These are phyloP conservation scores for Borovskyia barvae DNA, from an alignment of 208 protist genomes.

Conservation along the genomic window DNA sequence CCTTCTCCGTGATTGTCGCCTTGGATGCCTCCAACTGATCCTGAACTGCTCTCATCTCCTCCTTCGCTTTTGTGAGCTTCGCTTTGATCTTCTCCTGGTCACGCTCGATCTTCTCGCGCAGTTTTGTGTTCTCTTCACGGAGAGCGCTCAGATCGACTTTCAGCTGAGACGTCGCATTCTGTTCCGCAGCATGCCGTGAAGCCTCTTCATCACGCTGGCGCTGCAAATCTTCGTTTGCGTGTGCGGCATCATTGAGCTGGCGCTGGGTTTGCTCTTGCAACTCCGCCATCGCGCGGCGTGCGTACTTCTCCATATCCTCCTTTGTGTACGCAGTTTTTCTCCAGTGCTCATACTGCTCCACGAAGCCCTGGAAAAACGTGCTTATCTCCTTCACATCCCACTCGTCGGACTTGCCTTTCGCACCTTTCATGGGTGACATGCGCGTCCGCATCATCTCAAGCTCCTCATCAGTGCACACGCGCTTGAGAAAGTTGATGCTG, in stretches of 20 bases:
- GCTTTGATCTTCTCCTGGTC: conserved; percentile 91
- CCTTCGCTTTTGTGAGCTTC: conserved; percentile 79
- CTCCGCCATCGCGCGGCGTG: conserved; percentile 52
- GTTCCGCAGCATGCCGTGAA: conserved; percentile 58
- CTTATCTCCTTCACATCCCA: conserved; percentile 90
- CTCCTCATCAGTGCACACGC: conserved; percentile 77
- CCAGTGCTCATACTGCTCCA: conserved; percentile 73
- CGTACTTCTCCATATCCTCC: conserved; percentile 89
- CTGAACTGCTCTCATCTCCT: conserved; percentile 70
- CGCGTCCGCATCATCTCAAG: conserved; percentile 49
- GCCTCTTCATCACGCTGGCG: conserved; percentile 74
- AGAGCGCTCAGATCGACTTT: conserved; percentile 75
- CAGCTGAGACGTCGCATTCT: conserved; percentile 68
- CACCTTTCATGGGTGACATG: conserved; percentile 68
- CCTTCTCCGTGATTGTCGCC: conserved; percentile 53
- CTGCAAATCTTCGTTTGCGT: conserved; percentile 60
- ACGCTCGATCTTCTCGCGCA: conserved; percentile 89
- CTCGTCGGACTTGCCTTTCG: conserved; percentile 59
- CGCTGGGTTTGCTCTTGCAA: conserved; percentile 70
- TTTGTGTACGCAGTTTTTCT: conserved; percentile 76
- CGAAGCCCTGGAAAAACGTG: conserved; percentile 76
- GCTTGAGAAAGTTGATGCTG: conserved; percentile 86
- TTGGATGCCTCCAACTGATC: conserved; percentile 71
- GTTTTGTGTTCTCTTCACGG: conserved; percentile 80
- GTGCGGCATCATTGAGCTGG: conserved; percentile 66